Base-by-base conservation (phyloP, 768 basidiomycete genomes). In the Clathrus columnatus region DNA sequence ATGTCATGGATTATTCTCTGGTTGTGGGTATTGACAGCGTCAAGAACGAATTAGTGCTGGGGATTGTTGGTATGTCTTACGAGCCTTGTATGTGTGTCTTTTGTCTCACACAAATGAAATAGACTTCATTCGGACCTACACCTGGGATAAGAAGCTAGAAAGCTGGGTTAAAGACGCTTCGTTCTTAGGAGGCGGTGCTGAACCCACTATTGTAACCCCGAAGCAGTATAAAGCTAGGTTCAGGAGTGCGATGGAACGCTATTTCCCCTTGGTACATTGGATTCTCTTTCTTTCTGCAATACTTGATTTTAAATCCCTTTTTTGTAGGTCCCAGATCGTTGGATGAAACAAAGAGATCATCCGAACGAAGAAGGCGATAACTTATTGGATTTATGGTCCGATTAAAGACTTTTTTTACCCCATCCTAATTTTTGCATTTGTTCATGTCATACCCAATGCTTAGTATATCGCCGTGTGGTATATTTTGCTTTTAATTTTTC, bases 91-190 rank as follows among this genome's bases (percentile, higher is more conserved):
- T 2, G 56, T 29, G 16, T 17, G 21, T 17, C 32, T 26, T 49
- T 55, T n/a, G 49, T 27, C n/a, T 7, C 41, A 27, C 27, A 14
- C 2, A 16, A 3, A 30, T 29, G 23, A 17, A 28, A 5, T 53
- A 94, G 92, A 96, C 67, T 96, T 92, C 64, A 90, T 95, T 60
- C 86, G 93, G 7, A 93, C 92, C 3, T 95, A 94, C 65, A 95
- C 91, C 0, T 96, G 92, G 92, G 96, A 99, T 73, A 99, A 99
- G 74, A 93, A 92, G 62, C 73, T 99, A 17, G 96, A 98, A 71
- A 97, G 86, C 58, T 96, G 91, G 93, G 91, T 97, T 44, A 99
- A 98, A 65, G 96, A 98, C 62, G 85, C 91, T 1, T 79, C 89
- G 0, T 92, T 94, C 69, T 73, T 98, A 21, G 93, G 91, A 46